Base-by-base conservation (phyloP, 805 yeast species). In the Cyberlindnera meyerae region DNA sequence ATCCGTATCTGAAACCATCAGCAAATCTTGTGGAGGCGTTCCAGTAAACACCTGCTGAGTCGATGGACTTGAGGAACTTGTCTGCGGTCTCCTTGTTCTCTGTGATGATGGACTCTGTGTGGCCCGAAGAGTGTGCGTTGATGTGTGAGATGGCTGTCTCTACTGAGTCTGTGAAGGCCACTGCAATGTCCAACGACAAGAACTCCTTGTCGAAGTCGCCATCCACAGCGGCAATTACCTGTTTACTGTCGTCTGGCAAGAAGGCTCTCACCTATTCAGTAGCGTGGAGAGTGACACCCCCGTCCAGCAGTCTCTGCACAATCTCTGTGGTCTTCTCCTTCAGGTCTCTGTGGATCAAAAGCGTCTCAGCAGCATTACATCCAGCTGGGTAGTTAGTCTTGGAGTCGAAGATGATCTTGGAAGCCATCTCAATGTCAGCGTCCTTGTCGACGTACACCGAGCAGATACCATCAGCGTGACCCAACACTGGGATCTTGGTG, bases 401-500 rank as follows among this genome's bases (percentile, higher is more conserved):
- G 5, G 96, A 74, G 61, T 93, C 99, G 18, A 86, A 74, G 5
- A 78, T 69, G 21, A 93, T 76, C 39, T 76, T 75, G 24, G 73
- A 68, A 0, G 97, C 95, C 75, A 85, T 88, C 11, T 60, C 73
- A 11, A 84, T 44, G 52, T 88, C 90, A 6, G 93, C 93, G 34
- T 73, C 77, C 39, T 72, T 74, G 58, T 89, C 95, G 18, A 90
- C 69, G 52, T 77, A 93, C 7, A 90, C 75, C 2, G 97, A 79
- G 62, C 98, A 93, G 43, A 90, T 82, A 31, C 99, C 99, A 62
- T 93, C 97, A 8, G 99, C 98, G 60, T 93, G 99, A 39, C 99
- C 99, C 56, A 93, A 65, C 7, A 93, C 98, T 5, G 99, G 97
- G 51, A 93, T 94, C 58, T 87, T 87, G 17, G 98, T 90, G 57